Evolutionary conservation across 768 basidiomycete genomes (phyloP), one percentile per base, ranked within the genome.

Genomic region (Hericium rajendrae): DNA sequence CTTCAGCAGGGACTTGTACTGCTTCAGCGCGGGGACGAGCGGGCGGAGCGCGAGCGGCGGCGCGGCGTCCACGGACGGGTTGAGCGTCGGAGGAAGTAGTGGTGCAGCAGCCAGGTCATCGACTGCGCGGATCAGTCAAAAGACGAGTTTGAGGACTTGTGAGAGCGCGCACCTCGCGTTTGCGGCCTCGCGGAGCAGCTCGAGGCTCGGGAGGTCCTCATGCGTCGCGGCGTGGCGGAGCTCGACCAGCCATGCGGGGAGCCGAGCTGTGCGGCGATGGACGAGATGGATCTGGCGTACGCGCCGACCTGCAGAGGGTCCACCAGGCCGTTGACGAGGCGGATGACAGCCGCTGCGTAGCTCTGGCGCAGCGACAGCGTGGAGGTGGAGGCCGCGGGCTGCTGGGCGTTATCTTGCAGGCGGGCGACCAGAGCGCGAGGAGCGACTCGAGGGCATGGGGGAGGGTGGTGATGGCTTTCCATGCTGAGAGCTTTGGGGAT

Each of bases 171-270:
- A 80, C 92, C 79, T 94, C 86, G 56, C 77, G n/a, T n/a, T 75
- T 37, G 85, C 81, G 0, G 85, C 93, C 58, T 90, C 83, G 55
- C 87, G 79, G 16, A 97, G 76, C 4, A 94, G 70, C 54, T 85
- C 83, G 10, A 97, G 74, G 61, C 86, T 86, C 0, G 95, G 97
- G 12, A 98, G 73, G 59, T 95, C 91, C 66, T 98, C 95, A 65
- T 98, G 97, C 1, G 97, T 99, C 12, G 91, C 91, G 26, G 92
- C 91, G 73, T 98, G 97, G 41, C 97, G 79, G 11, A 98, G 76
- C 62, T 95, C 91, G 12, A 99, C 94, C 10, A 98, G 76, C 86
- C 89, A 94, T 0, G 78, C 72, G 0, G 97, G 95, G 1, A 99
- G 74, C 0, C 86, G 11, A 99, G 79, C 65, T 94, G 90, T 3